These are phyloP conservation scores for Ilex paraguariensis DNA, from an alignment of 305 asterid genomes.

Conservation along the genomic window DNA sequence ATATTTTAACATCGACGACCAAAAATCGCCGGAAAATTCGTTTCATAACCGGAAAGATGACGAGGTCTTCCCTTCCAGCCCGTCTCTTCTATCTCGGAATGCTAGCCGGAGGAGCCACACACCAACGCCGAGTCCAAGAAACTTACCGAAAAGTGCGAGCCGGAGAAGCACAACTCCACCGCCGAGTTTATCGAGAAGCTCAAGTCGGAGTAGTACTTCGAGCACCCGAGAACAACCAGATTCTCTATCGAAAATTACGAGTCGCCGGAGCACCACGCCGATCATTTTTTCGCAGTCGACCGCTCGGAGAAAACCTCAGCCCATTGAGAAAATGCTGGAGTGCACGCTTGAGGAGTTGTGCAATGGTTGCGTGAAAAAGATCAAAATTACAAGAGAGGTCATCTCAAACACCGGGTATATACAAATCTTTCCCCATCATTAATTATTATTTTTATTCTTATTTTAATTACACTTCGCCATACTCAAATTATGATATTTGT, in stretches of 20 bases:
- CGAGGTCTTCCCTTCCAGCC: no score
- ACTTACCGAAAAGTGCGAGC: background rate
- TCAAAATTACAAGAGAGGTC: constrained; percentile 75
- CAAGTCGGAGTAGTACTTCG: background rate
- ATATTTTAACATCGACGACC: no score
- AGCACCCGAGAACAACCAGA: background rate
- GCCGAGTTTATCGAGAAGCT: no score
- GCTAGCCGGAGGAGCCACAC: no score
- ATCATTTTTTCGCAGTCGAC: constrained; percentile 72
- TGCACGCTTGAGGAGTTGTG: constrained; percentile 84
- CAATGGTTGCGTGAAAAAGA: constrained; percentile 63
- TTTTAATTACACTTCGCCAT: background rate
- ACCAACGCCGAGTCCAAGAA: no score
- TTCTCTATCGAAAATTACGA: constrained; percentile 28
- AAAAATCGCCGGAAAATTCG: no score
- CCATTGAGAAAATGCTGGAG: constrained; percentile 55
- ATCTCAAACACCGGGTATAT: constrained; percentile 67
- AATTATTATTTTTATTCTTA: background rate
- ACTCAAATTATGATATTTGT: background rate
- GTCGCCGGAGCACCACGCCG: constrained; percentile 49
- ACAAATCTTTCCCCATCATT: background rate
- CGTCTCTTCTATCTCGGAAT: no score
- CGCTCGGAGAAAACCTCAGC: constrained; percentile 53
- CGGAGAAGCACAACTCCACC: background rate
- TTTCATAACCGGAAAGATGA: no score